Conservation (phyloP, 192 early-diverging fungal genomes). For the Paraglomus occultum region DNA sequence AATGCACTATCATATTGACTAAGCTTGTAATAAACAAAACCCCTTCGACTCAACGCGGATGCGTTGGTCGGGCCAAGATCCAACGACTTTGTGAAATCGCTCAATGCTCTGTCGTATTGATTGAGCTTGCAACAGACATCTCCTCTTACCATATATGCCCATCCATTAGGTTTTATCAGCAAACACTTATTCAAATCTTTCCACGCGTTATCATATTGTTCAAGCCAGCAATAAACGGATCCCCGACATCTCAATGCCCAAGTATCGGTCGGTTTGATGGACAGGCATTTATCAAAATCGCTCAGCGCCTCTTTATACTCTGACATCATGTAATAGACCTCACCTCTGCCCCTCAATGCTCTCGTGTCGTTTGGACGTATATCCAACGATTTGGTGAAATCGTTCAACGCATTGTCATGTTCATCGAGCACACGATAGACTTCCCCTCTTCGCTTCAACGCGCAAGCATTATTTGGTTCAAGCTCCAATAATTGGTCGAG, state of each 20-base stretch:
- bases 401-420: neutral
- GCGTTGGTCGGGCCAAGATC: neutral
- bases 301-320: slow-evolving; percentile 11
- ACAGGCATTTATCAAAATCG: neutral
- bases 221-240: slow-evolving; percentile 1
- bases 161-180: neutral
- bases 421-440: slow-evolving; percentile 5
- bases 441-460: slow-evolving; percentile 2
- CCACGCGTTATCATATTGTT: slow-evolving; percentile 1
- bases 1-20: neutral
- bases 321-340: neutral
- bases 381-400: neutral
- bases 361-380: neutral
- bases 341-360: neutral
- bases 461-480: slow-evolving; percentile 15
- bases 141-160: too few species aligned
- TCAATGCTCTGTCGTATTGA: neutral
- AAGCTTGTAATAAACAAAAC: neutral
- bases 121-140: neutral
- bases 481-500: neutral
- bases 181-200: slow-evolving; percentile 16
- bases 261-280: neutral
- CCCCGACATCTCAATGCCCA: slow-evolving; percentile 4
- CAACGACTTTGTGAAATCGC: slow-evolving; percentile 17
- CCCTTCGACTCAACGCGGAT: neutral